Evolutionary conservation across 2,329 filamentous ascomycete genomes (phyloP).

Genomic region (Monilinia fructicola): DNA sequence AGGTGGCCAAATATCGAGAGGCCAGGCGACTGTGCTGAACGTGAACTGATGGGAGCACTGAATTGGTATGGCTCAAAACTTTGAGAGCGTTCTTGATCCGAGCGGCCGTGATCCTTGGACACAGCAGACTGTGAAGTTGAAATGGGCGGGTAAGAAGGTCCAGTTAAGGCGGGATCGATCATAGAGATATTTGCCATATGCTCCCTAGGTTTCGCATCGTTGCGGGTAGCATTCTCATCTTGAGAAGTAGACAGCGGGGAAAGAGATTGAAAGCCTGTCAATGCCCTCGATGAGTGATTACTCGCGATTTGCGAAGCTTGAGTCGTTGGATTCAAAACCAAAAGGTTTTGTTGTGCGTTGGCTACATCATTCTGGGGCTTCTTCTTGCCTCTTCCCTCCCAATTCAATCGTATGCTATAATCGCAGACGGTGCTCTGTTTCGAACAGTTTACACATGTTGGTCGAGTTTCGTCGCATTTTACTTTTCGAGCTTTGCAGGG

Average conservation of each 20-base stretch:
- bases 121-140: conserved; percentile 20
- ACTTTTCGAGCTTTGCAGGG: conserved; percentile 77
- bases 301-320: neutral
- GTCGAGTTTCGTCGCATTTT: conserved; percentile 79
- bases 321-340: conserved; percentile 17
- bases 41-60: conserved; percentile 22
- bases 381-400: conserved; percentile 70
- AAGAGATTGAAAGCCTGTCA: neutral
- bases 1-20: conserved; percentile 25
- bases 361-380: conserved; percentile 43
- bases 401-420: conserved; percentile 78
- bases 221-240: neutral
- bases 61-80: conserved; percentile 34
- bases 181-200: conserved; percentile 19
- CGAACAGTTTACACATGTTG: conserved; percentile 69
- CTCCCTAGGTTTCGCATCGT: neutral
- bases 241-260: neutral
- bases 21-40: conserved; percentile 14
- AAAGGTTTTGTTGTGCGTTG: conserved; percentile 27
- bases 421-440: conserved; percentile 73
- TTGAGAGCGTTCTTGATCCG: conserved; percentile 27
- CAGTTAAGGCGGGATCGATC: conserved; percentile 31
- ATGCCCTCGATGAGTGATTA: neutral
- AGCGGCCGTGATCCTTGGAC: conserved; percentile 17
- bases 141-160: conserved; percentile 18